Percentiles rank a stretch among this genome's conserved stretches.
Evolutionary conservation across 164 flowering plant genomes (phyloP).

Genomic region (Stephania cephalantha): DNA sequence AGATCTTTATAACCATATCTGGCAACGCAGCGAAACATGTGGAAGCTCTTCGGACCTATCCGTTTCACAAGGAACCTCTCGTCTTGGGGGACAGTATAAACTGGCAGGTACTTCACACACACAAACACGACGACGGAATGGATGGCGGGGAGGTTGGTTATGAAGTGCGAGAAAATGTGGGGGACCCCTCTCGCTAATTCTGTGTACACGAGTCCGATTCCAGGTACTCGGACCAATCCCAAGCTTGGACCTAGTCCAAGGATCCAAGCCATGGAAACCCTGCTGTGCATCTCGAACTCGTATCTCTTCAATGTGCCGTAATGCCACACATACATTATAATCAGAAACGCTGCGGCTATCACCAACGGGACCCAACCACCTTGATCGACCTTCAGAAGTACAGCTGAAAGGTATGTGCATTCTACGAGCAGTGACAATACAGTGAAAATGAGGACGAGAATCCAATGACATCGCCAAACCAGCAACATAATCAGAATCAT

Average conservation of each 20-base stretch:
- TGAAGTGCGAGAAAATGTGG: slow-evolving; percentile 91
- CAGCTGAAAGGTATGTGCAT: slow-evolving; percentile 66
- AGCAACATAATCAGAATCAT: slow-evolving; percentile 76
- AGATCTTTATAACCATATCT: slow-evolving; percentile 96
- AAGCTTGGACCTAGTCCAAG: slow-evolving; percentile 94
- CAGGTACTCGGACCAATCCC: slow-evolving; percentile 95
- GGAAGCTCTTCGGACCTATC: slow-evolving; percentile 86
- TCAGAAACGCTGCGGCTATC: slow-evolving; percentile 67
- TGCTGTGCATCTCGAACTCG: slow-evolving; percentile 92
- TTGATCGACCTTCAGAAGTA: slow-evolving; percentile 81
- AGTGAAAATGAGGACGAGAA: slow-evolving; percentile 60
- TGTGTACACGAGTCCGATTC: slow-evolving; percentile 90
- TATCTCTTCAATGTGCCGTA: slow-evolving; percentile 86
- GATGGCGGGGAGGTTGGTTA: slow-evolving; percentile 92
- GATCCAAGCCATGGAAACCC: slow-evolving; percentile 95
- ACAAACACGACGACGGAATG: slow-evolving; percentile 90
- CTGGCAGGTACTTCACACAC: slow-evolving; percentile 95
- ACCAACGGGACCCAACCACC: slow-evolving; percentile 99
- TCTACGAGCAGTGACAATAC: slow-evolving; percentile 60
- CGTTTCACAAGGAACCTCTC: slow-evolving; percentile 87
- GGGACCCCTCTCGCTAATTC: slow-evolving; percentile 97
- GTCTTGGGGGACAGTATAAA: slow-evolving; percentile 81
- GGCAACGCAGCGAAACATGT: slow-evolving; percentile 95
- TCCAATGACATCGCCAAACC: slow-evolving; percentile 93
- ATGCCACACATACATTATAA: slow-evolving; percentile 92